Evolutionary conservation across 768 basidiomycete species (phyloP), one percentile per base, ranked within the genome.

Genomic region (Chlorophyllum brunneum): DNA sequence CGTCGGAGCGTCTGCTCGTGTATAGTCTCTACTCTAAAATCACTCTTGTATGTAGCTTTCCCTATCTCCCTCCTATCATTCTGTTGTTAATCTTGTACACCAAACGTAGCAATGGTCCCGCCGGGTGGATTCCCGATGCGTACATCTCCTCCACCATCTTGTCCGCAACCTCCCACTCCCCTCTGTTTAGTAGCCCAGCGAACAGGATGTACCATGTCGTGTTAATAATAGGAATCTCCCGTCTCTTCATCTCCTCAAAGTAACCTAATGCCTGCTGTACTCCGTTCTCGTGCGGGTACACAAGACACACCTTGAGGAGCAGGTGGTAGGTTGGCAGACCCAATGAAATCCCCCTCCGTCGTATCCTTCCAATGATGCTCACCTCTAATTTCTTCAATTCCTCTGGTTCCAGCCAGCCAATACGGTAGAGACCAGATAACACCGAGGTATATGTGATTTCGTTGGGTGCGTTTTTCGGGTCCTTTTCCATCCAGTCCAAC

Each of bases 401-500:
- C 24, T 67, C 58, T 4, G 71, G 57, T 20, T 78, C 65, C 49
- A 80, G 60, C 74, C 82, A 81, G 7, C 68, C 59, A 13, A 78
- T 80, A 24, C 83, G 78, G 62, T 88, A 80, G 57, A 95, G 73
- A 3, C 85, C 87, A 6, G 83, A 72, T 42, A 97, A 73, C 43
- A 97, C 72, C 1, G 83, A 74, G 0, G 92, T 94, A 67, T 93
- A 98, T 24, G 91, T 93, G 56, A 92, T 77, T 54, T 82, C 81
- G 62, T 87, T 95, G 1, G 91, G 86, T 40, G 65, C 65, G 22
- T 72, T 65, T 4, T 70, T 64, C 3, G 70, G 65, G 47, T 77
- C 69, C 47, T 72, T 66, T 65, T 92, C 93, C 89, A 98, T 93
- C 61, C 75, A 77, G 48, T 74, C 67, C 51, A 97, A 69, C 48